A percentile compares a stretch with the other conserved stretches of the same genome.
Evolutionary conservation across 352 stramenopile species (phyloP).

Genomic region (Discostella stelligera): DNA sequence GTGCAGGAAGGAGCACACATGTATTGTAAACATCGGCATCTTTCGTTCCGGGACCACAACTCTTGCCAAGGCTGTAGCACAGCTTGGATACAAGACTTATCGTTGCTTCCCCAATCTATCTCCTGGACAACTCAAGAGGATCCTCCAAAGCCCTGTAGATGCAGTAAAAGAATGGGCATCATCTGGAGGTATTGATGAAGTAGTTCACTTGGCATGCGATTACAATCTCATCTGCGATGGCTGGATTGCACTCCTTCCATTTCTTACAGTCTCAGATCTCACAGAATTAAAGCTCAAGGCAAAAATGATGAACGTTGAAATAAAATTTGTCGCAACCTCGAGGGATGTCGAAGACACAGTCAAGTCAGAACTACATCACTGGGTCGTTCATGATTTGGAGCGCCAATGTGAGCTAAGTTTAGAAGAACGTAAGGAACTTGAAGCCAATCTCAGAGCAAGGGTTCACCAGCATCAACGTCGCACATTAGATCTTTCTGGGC

Average conservation of each 20-base stretch:
- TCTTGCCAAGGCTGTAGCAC: constrained; percentile 28
- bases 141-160: constrained; percentile 35
- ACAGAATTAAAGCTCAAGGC: constrained; percentile 11
- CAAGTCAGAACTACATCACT: constrained; percentile 54
- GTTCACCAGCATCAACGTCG: constrained; percentile 11
- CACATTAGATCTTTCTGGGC: constrained; percentile 2
- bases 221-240: constrained; percentile 52
- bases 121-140: constrained; percentile 12
- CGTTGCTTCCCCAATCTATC: constrained; percentile 25
- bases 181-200: constrained; percentile 16
- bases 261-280: constrained; percentile 19
- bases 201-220: constrained; percentile 16
- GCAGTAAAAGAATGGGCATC: constrained; percentile 23
- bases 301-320: constrained; percentile 12
- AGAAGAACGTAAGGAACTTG: constrained; percentile 23
- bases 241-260: constrained; percentile 38
- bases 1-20: constrained; percentile 13
- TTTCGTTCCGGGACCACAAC: constrained; percentile 52
- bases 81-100: constrained; percentile 25
- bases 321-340: constrained; percentile 41
- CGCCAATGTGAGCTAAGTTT: constrained; percentile 17
- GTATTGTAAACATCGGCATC: constrained; percentile 51
- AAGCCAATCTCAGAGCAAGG: constrained; percentile 21
- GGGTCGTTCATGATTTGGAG: constrained; percentile 50
- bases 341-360: constrained; percentile 30